Evolutionary conservation across 2,329 filamentous ascomycete genomes (phyloP), one percentile per base, ranked within the genome.

Genomic region (Ophiostoma australiae): DNA sequence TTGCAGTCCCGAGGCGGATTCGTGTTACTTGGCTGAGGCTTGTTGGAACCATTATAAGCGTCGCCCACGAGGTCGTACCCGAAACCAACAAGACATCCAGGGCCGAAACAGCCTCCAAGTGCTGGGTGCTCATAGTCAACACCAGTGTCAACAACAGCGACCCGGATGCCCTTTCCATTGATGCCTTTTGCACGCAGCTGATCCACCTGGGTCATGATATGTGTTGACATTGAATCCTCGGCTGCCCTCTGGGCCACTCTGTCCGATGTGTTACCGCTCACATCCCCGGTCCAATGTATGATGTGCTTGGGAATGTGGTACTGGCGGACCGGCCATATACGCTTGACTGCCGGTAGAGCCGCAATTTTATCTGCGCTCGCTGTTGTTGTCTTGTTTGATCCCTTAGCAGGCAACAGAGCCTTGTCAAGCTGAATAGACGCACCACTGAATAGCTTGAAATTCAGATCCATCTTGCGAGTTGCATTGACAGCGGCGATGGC

Each of bases 151-250:
- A 87, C 80, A 15, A 87, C 78, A 58, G 79, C 85, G 76, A 87
- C 79, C 73, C 83, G 85, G 78, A 86, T 79, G 17, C 84, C 85
- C 74, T 82, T 81, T 52, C 85, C 85, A 0, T 80, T 83, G 70
- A 83, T 74, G 0, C 84, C 84, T 72, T 82, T 77, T 15, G 81
- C 82, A 41, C 80, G 80, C 52, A 87, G 79, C 80, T 83, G 82
- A 76, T 86, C 82, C 23, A 87, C 82, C 77, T 87, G 85, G 1
- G 84, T 86, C 84, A 86, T 86, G 72, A 84, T 75, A 69, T 87
- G 85, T 1, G 85, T 81, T n/a, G 81, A 84, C 82, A 71, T 80
- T 77, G 13, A 33, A 33, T 17, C 58, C 5, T 17, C 58, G 58
- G 31, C 31, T 1, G 27, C 27, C 58, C 39, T 11, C 10, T 41